phyloP scores from a whole-genome alignment of 164 flowering plant species.

The Magnolia officinalis region DNA sequence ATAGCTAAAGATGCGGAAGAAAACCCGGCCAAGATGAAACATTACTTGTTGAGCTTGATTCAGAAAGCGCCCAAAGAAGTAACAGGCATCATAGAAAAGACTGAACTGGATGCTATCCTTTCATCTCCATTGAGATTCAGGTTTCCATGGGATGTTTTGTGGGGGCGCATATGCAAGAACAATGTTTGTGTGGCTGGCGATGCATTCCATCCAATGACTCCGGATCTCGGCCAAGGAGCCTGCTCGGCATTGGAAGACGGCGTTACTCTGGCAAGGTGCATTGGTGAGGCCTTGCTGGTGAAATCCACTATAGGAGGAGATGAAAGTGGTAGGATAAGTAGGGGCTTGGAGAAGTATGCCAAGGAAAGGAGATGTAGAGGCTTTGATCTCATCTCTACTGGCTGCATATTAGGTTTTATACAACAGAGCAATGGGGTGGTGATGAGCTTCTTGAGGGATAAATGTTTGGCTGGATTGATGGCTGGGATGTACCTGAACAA shows the following conservation, averaged over 20 bases:
- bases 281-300: slow-evolving; percentile 31
- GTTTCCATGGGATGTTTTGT: slow-evolving; percentile 35
- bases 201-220: slow-evolving; percentile 66
- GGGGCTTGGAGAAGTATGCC: slow-evolving; percentile 10
- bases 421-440: slow-evolving; percentile 12
- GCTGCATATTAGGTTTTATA: slow-evolving; percentile 14
- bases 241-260: slow-evolving; percentile 50
- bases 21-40: slow-evolving; percentile 34
- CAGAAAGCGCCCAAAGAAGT: slow-evolving; percentile 24
- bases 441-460: slow-evolving; percentile 19
- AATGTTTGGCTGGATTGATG: slow-evolving; percentile 4
- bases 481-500: slow-evolving; percentile 15
- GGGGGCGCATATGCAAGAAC: slow-evolving; percentile 35
- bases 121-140: slow-evolving; percentile 31
- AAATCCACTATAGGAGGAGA: slow-evolving; percentile 34
- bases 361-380: slow-evolving; percentile 19
- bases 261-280: slow-evolving; percentile 43
- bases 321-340: slow-evolving; percentile 36
- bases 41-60: slow-evolving; percentile 33
- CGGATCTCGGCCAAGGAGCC: slow-evolving; percentile 53
- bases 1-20: slow-evolving; percentile 28
- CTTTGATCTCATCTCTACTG: slow-evolving; percentile 9
- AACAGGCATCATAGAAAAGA: slow-evolving; percentile 21
- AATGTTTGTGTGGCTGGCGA: slow-evolving; percentile 47
- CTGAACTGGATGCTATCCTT: slow-evolving; percentile 15